Evolutionary conservation across 2,329 filamentous ascomycete genomes (phyloP).

Genomic region (Trichophyton mentagrophytes): DNA sequence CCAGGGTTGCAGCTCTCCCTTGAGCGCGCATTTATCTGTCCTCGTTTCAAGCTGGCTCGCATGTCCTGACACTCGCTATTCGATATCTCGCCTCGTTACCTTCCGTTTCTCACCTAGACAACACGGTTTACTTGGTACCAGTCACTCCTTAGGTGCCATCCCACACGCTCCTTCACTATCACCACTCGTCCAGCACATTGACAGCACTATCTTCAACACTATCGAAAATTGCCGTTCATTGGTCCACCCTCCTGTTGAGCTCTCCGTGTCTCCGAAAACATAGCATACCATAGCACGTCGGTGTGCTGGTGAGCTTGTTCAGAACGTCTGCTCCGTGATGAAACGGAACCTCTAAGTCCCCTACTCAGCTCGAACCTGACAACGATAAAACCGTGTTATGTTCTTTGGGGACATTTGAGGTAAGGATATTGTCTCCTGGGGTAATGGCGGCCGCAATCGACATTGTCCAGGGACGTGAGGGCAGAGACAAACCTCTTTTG

Average conservation of each 20-base stretch:
- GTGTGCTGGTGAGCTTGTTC: background rate
- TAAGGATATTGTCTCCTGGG: background rate
- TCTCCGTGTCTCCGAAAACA: background rate
- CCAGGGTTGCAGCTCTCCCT: background rate
- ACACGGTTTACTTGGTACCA: background rate
- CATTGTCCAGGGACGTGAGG: background rate
- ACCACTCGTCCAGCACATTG: background rate
- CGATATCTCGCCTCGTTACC: background rate
- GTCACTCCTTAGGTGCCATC: background rate
- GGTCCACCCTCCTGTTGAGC: background rate
- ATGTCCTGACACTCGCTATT: background rate
- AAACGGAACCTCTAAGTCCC: background rate
- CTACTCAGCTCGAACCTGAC: background rate
- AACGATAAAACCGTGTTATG: background rate
- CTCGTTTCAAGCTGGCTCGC: background rate
- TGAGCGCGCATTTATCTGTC: background rate
- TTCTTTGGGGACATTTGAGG: background rate
- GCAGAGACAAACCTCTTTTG: constrained; percentile 21
- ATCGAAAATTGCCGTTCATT: background rate
- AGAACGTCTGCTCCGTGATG: background rate
- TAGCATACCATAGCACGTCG: background rate
- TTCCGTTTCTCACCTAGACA: background rate
- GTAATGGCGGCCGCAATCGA: background rate
- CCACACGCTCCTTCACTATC: background rate
- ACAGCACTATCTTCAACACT: background rate